Conservation (phyloP, 1,139 yeast species). For the Fermentozyma sake region DNA sequence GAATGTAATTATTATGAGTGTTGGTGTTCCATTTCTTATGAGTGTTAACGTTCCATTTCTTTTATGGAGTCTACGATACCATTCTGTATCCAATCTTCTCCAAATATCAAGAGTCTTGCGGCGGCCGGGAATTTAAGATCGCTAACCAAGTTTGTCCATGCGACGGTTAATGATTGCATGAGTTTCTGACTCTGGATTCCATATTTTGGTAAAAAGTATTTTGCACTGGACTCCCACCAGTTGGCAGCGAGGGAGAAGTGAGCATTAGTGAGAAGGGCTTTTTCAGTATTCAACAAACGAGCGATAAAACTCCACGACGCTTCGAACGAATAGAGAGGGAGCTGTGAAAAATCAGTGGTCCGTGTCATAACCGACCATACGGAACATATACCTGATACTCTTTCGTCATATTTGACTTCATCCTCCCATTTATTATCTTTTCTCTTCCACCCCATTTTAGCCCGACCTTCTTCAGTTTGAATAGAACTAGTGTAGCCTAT, state of each 20-base stretch:
- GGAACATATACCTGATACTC: constrained; percentile 81
- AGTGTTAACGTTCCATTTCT: constrained; percentile 41
- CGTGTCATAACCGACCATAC: constrained; percentile 74
- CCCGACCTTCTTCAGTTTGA: constrained; percentile 79
- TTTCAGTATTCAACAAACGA: constrained; percentile 57
- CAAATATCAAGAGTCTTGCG: constrained; percentile 65
- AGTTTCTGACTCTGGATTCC: constrained; percentile 71
- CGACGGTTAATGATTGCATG: constrained; percentile 36
- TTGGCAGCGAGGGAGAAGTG: constrained; percentile 71
- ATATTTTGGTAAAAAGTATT: constrained; percentile 49
- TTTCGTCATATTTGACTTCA: constrained; percentile 69
- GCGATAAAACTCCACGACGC: constrained; percentile 78
- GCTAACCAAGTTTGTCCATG: constrained; percentile 48
- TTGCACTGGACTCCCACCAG: constrained; percentile 91
- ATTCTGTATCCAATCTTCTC: constrained; percentile 65
- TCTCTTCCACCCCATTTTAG: constrained; percentile 81
- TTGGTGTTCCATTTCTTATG: neutral
- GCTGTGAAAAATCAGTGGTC: constrained; percentile 16
- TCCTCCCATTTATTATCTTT: constrained; percentile 70
- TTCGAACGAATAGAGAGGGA: constrained; percentile 16
- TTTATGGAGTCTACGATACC: constrained; percentile 47
- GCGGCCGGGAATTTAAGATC: constrained; percentile 67
- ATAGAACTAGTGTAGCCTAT: constrained; percentile 74
- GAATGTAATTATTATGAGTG: too few species aligned
- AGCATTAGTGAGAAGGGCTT: constrained; percentile 50